These are phyloP conservation scores for Zizania palustris DNA, from an alignment of 202 grass and related monocot genomes.

Conservation along the genomic window DNA sequence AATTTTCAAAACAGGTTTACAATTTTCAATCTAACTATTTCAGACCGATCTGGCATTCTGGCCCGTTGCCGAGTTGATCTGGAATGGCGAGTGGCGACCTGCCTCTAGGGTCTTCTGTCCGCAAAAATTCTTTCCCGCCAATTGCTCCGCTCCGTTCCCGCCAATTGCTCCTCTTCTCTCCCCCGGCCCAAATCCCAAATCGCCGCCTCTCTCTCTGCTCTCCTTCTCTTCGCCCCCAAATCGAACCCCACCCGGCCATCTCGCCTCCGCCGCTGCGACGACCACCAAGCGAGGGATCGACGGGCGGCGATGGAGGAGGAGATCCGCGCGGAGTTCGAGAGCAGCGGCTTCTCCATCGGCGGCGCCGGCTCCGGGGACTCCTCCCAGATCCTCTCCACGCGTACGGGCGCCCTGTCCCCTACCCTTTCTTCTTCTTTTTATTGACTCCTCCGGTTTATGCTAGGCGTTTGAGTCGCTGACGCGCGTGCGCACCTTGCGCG, in stretches of 20 bases:
- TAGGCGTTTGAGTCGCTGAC: neutral
- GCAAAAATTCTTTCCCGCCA: conserved; percentile 50
- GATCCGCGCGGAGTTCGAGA: conserved; percentile 79
- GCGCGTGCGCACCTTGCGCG: neutral
- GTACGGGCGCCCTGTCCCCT: conserved; percentile 43
- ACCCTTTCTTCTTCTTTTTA: neutral
- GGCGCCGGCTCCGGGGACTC: conserved; percentile 43
- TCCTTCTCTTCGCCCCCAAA: conserved; percentile 1
- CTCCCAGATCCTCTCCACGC: conserved; percentile 69
- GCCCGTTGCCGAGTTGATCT: too few relatives aligned
- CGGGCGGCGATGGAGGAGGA: conserved; percentile 69
- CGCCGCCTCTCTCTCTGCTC: neutral
- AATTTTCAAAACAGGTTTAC: too few relatives aligned
- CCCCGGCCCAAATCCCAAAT: conserved; percentile 7
- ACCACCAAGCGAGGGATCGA: neutral
- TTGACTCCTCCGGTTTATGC: neutral
- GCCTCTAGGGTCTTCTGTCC: neutral
- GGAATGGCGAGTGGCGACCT: too few relatives aligned
- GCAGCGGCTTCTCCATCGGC: conserved; percentile 74
- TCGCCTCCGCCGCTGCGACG: neutral
- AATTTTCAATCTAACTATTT: too few relatives aligned
- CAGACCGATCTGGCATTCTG: too few relatives aligned
- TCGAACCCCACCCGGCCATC: neutral
- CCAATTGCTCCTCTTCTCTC: conserved; percentile 1
- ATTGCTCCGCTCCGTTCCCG: conserved; percentile 4